Percentiles rank a stretch among this genome's conserved stretches.
These are phyloP conservation scores for Tephrocybe sp. DNA, from an alignment of 768 basidiomycete species.

Conservation along the genomic window DNA sequence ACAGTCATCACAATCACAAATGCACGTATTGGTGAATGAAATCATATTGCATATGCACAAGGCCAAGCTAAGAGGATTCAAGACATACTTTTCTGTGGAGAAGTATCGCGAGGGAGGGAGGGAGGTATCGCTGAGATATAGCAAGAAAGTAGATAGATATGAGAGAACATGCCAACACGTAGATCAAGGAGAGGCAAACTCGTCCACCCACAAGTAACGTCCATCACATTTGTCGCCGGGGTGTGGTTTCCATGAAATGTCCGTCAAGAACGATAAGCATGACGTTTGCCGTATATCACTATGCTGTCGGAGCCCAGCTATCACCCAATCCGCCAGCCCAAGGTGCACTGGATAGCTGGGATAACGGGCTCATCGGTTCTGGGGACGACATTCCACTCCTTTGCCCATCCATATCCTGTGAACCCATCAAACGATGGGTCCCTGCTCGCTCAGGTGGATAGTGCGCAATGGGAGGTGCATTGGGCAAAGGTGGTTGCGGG, in stretches of 20 bases:
- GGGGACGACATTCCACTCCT: conserved; percentile 21
- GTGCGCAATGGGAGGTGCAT: conserved; percentile 11
- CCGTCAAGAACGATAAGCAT: background rate
- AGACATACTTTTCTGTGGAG: too few species aligned
- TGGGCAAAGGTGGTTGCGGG: conserved; percentile 16
- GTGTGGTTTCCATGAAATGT: background rate
- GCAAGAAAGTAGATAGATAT: conserved; percentile 1
- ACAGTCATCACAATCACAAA: too few species aligned
- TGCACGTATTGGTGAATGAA: too few species aligned
- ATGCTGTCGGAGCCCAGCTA: conserved; percentile 34
- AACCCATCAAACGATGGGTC: conserved; percentile 14
- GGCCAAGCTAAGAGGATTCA: too few species aligned
- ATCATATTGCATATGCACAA: conserved; percentile 8
- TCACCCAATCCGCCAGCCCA: conserved; percentile 42
- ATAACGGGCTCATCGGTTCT: conserved; percentile 25
- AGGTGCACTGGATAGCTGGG: conserved; percentile 29
- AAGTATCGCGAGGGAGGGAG: background rate
- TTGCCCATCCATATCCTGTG: conserved; percentile 15
- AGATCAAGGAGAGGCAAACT: background rate
- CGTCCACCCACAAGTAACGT: background rate
- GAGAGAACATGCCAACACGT: background rate
- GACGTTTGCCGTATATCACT: background rate
- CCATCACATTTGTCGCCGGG: background rate
- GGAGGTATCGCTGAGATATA: conserved; percentile 7
- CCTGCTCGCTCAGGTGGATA: conserved; percentile 22